Conservation (phyloP, 495 filamentous ascomycete species). For the Extremus antarcticus region DNA sequence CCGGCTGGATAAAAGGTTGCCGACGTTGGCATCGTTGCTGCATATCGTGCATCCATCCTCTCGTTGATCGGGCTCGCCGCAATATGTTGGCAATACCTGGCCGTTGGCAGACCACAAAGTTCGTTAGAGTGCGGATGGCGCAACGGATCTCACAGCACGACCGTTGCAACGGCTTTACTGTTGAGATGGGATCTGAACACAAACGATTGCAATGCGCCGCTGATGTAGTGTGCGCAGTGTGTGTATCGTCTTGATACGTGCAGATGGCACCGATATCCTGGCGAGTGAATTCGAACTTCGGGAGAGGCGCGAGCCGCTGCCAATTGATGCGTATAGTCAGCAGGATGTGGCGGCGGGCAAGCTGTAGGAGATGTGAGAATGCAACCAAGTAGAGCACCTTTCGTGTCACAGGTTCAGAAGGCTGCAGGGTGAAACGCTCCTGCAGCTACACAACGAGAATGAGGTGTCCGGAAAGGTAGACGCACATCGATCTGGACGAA, state of each 20-base stretch:
- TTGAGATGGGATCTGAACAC: not conserved
- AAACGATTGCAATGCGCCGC: not conserved
- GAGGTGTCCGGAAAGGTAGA: slow-evolving; percentile 1
- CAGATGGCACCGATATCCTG: not conserved
- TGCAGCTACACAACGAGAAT: slow-evolving; percentile 1
- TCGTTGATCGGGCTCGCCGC: not conserved
- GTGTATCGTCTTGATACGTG: not conserved
- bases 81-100: slow-evolving; percentile 3
- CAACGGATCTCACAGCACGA: not conserved
- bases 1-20: slow-evolving; percentile 6
- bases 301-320: slow-evolving; percentile 3
- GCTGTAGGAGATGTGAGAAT: not conserved
- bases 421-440: not conserved
- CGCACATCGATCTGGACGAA: not conserved
- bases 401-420: not conserved
- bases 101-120: not conserved
- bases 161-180: not conserved
- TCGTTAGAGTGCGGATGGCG: not conserved
- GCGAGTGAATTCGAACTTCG: not conserved
- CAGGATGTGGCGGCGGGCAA: not conserved
- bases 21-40: slow-evolving; percentile 11
- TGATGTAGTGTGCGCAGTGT: not conserved
- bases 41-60: slow-evolving; percentile 15
- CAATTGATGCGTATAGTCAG: not conserved
- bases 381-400: not conserved